Evolutionary conservation across 306 rosid species (phyloP).

Genomic region (Oemleria cerasiformis): DNA sequence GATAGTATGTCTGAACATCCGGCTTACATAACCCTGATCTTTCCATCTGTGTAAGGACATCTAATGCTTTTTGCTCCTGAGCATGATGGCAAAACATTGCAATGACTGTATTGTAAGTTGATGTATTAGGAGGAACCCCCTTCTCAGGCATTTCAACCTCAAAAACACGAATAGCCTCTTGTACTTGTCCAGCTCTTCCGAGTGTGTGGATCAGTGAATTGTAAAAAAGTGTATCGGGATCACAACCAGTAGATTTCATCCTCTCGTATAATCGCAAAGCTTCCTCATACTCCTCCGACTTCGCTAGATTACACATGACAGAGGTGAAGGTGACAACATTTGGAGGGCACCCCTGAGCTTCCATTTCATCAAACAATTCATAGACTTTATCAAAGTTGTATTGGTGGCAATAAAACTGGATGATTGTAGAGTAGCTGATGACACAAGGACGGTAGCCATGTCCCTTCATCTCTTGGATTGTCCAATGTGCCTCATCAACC

Average conservation of each 20-base stretch:
- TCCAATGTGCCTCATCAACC: conserved; percentile 90
- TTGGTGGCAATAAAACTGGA: conserved; percentile 54
- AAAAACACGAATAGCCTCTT: conserved; percentile 49
- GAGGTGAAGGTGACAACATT: conserved; percentile 70
- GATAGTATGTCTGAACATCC: conserved; percentile 73
- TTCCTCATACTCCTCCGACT: conserved; percentile 57
- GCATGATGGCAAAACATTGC: conserved; percentile 63
- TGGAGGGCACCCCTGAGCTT: conserved; percentile 55
- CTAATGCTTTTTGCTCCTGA: conserved; percentile 52
- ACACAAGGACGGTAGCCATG: conserved; percentile 67
- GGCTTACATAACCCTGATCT: conserved; percentile 62
- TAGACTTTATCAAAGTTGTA: conserved; percentile 49
- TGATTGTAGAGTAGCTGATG: conserved; percentile 71
- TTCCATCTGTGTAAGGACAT: conserved; percentile 56
- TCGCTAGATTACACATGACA: conserved; percentile 58
- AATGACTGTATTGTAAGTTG: conserved; percentile 78
- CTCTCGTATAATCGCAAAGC: conserved; percentile 55
- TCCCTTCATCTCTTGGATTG: conserved; percentile 88
- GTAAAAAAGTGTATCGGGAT: conserved; percentile 61
- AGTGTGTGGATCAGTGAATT: conserved; percentile 67
- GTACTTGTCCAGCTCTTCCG: conserved; percentile 62
- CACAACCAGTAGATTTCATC: conserved; percentile 59
- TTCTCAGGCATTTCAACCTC: conserved; percentile 56
- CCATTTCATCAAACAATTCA: conserved; percentile 87
- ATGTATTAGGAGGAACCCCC: conserved; percentile 53